Percentiles rank a stretch among this genome's conserved stretches.
phyloP scores from a whole-genome alignment of 2,329 filamentous ascomycete genomes.

The Thyridium curvatum region DNA sequence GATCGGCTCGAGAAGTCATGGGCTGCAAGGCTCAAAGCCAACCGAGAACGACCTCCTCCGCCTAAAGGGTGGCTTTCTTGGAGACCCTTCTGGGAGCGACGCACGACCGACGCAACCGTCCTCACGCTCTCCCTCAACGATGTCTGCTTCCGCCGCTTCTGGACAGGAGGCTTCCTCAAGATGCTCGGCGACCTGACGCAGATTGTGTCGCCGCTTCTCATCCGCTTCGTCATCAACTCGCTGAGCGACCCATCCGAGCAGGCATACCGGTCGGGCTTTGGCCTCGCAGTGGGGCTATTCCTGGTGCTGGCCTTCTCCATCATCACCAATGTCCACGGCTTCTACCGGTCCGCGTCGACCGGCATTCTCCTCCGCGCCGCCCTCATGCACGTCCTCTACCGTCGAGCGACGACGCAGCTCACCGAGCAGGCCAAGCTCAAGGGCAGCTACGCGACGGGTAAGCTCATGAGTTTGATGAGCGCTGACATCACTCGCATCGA shows the following conservation, averaged over 20 bases:
- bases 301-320: slow-evolving; percentile 15
- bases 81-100: slow-evolving; percentile 18
- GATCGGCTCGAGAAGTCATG: slow-evolving; percentile 13
- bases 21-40: slow-evolving; percentile 11
- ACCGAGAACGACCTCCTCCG: slow-evolving; percentile 4
- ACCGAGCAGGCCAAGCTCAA: slow-evolving; percentile 11
- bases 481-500: slow-evolving; percentile 23
- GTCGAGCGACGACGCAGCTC: slow-evolving; percentile 13
- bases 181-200: slow-evolving; percentile 16
- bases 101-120: slow-evolving; percentile 15
- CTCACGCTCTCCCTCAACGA: slow-evolving; percentile 20
- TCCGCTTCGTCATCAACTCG: slow-evolving; percentile 14
- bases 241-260: slow-evolving; percentile 14
- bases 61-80: slow-evolving; percentile 4
- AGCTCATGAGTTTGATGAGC: slow-evolving; percentile 23
- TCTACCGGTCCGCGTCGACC: slow-evolving; percentile 14
- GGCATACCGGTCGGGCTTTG: slow-evolving; percentile 13
- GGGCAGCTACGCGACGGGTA: slow-evolving; percentile 14
- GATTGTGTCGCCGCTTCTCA: slow-evolving; percentile 16
- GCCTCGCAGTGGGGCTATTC: slow-evolving; percentile 16
- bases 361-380: slow-evolving; percentile 12
- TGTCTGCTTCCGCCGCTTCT: slow-evolving; percentile 21
- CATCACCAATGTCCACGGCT: slow-evolving; percentile 17
- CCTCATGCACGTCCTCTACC: slow-evolving; percentile 13
- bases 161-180: slow-evolving; percentile 19